phyloP scores from a whole-genome alignment of 2,329 filamentous ascomycete genomes.

The Aspergillus pseudonomiae region DNA sequence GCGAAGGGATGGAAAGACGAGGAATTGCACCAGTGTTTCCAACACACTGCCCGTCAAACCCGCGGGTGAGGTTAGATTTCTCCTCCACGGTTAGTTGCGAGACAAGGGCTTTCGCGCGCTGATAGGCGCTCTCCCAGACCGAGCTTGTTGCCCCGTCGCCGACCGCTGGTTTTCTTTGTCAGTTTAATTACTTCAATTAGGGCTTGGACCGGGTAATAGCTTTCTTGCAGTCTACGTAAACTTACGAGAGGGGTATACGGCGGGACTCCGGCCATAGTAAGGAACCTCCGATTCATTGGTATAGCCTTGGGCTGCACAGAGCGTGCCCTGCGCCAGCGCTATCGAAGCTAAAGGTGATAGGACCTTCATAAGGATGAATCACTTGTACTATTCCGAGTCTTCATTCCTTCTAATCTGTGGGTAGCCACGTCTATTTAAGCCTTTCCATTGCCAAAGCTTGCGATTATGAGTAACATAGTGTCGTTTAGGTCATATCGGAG shows the following conservation, averaged over 20 bases:
- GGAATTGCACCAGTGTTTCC: slow-evolving; percentile 12
- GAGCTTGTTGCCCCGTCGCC: not conserved
- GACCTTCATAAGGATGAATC: not conserved
- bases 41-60: slow-evolving; percentile 8
- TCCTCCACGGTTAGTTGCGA: slow-evolving; percentile 16
- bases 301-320: not conserved
- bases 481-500: not conserved
- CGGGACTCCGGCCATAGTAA: not conserved
- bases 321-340: not conserved
- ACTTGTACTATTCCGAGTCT: not conserved
- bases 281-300: slow-evolving; percentile 2
- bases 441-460: not conserved
- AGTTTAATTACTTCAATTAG: not conserved
- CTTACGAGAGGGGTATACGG: not conserved
- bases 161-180: not conserved
- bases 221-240: not conserved
- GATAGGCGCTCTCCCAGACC: not conserved
- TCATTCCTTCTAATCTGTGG: not conserved
- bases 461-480: not conserved
- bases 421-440: not conserved
- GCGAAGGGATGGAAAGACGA: slow-evolving; percentile 12
- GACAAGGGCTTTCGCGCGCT: slow-evolving; percentile 14
- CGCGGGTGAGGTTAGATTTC: slow-evolving; percentile 18
- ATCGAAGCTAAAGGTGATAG: not conserved
- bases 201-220: not conserved